Percentiles rank a stretch among this genome's conserved stretches.
Evolutionary conservation across 2,329 filamentous ascomycete genomes (phyloP).

Genomic region (Colletotrichum coccodes): DNA sequence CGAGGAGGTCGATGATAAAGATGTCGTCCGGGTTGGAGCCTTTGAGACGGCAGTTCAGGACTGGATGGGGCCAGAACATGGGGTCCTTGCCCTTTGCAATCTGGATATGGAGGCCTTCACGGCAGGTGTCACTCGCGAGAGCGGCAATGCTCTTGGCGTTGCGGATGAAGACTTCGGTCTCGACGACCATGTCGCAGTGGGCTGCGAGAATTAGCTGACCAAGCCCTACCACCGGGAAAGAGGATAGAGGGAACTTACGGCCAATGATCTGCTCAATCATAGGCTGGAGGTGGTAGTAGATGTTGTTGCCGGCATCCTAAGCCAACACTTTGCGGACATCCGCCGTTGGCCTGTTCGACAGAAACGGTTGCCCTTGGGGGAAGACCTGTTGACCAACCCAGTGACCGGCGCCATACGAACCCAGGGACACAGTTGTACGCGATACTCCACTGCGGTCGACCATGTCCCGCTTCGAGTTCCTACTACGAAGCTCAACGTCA

Average conservation of each 20-base stretch:
- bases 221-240: background rate
- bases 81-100: slow-evolving; percentile 24
- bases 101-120: background rate
- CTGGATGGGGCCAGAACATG: slow-evolving; percentile 34
- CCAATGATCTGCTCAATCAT: slow-evolving; percentile 15
- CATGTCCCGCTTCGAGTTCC: background rate
- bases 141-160: slow-evolving; percentile 17
- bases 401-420: background rate
- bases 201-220: background rate
- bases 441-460: background rate
- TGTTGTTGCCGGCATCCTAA: slow-evolving; percentile 24
- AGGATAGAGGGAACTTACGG: background rate
- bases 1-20: slow-evolving; percentile 28
- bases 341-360: background rate
- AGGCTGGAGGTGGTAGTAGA: slow-evolving; percentile 25
- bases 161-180: slow-evolving; percentile 25
- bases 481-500: background rate
- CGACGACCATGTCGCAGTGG: slow-evolving; percentile 23
- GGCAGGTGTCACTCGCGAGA: background rate
- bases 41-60: slow-evolving; percentile 24
- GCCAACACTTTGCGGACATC: slow-evolving; percentile 8
- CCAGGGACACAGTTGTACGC: background rate
- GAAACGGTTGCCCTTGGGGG: background rate
- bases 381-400: slow-evolving; percentile 16
- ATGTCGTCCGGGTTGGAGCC: background rate